phyloP scores from a whole-genome alignment of 371 early-diverging fungal species.

The Funneliformis caledonium region DNA sequence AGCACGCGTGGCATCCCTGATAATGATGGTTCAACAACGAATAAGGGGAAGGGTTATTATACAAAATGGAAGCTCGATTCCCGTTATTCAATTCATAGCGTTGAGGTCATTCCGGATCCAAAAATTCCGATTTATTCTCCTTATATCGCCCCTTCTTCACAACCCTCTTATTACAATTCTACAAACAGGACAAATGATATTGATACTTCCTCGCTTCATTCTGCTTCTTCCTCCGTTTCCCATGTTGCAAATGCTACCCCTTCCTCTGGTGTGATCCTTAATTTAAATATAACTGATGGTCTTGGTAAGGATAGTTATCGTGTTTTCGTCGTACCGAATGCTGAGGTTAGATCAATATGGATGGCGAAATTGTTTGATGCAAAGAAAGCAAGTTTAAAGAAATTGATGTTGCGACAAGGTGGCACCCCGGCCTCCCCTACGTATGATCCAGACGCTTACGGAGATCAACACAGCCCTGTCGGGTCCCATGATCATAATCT shows the following conservation, averaged over 20 bases:
- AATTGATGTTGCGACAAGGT: conserved; percentile 42
- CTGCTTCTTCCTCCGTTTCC: conserved; percentile 46
- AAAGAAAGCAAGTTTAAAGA: conserved; percentile 46
- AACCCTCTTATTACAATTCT: conserved; percentile 48
- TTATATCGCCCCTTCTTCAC: conserved; percentile 51
- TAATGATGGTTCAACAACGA: conserved; percentile 25
- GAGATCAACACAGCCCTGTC: neutral
- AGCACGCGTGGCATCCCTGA: conserved; percentile 34
- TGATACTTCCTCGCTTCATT: conserved; percentile 48
- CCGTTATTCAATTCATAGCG: conserved; percentile 56
- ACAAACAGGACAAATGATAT: conserved; percentile 33
- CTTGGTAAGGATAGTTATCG: conserved; percentile 49
- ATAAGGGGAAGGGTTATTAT: conserved; percentile 56
- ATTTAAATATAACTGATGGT: conserved; percentile 48
- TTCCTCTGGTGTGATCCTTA: conserved; percentile 54
- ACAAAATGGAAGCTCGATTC: conserved; percentile 73
- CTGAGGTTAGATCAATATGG: conserved; percentile 55
- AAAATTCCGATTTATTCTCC: conserved; percentile 54
- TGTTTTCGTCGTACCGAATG: conserved; percentile 55
- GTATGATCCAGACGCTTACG: neutral
- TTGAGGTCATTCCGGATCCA: conserved; percentile 62
- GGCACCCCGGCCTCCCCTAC: conserved; percentile 24
- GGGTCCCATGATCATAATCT: neutral
- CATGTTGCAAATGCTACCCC: conserved; percentile 43
- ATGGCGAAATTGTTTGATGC: conserved; percentile 54